Evolutionary conservation across 1,284 basidiomycete species (phyloP), one percentile per base, ranked within the genome.

Genomic region (Pseudozyma flocculosa): DNA sequence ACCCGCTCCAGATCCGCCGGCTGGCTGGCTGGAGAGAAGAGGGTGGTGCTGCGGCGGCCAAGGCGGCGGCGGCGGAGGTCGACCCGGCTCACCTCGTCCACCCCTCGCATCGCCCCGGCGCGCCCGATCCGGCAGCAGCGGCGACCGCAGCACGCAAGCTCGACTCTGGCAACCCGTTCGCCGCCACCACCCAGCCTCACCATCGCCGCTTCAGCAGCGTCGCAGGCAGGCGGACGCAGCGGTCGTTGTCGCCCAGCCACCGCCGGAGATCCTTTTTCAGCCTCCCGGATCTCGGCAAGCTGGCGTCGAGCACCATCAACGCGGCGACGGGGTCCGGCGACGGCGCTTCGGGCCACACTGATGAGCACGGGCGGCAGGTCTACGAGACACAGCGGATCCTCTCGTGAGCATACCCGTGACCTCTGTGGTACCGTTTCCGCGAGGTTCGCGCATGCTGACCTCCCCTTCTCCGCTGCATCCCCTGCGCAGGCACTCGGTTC

Each of bases 11-110:
- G 2, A 74, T 76, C 23, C 52, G 64, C 18, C 52, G 54, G 43
- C 60, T 75, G 0, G 72, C 72, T 5, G 71, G 73, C 0, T 75
- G 69, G 63, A 55, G 59, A 19, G 56, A 63, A 21, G 58, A 61
- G 0, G 36, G 36, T 14, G 36, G 7, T 37, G 17, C 36, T 14
- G 26, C 26, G 7, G 26, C 26, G 26, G 26, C 26, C 7, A 5
- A 5, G 7, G 26, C 11, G 7, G 11, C 5, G 7, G 26, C 11
- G 26, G 26, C 26, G 7, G 26, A 11, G 5, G 11, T 29, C 7
- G 26, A 29, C 11, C 26, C 26, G 26, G 26, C 26, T 11, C 26
- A 29, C 26, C 26, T 29, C 26, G 26, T 29, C 26, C 26, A 29
- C 11, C 26, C 26, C 7, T 29, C 26, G 5, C 26, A 29, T 29